Evolutionary conservation across 2,329 filamentous ascomycete species (phyloP), one percentile per base, ranked within the genome.

Genomic region (Aspergillus sp.): DNA sequence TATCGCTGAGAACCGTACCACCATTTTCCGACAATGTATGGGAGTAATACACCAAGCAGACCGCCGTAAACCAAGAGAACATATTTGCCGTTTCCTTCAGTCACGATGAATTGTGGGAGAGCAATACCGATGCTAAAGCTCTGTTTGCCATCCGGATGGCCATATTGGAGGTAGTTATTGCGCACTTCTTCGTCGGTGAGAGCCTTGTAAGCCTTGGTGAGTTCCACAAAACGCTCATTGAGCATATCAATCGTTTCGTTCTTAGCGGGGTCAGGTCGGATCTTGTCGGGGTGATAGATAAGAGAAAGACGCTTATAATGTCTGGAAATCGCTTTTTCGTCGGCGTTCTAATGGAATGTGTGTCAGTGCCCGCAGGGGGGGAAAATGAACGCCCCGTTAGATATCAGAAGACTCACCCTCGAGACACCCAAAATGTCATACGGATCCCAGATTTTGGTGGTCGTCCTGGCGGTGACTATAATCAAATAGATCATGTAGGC

Each of bases 81-180:
- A 71, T 96, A 98, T 80, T 97, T 98, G 64, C 93, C 93, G 74
- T 95, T 96, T 55, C 93, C 93, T 65, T 97, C 91, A 13, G 90
- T 89, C 55, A 99, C 84, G 68, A 99, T 92, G 76, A 95, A 91
- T 73, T 95, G 89, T 46, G 95, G 95, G 46, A 99, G 83, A 46
- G 93, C 95, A 65, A 99, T 99, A 63, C 95, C 93, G 70, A 99
- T 98, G 78, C 92, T 97, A 77, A 93, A 95, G 74, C 92, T 93
- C 79, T 99, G 95, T 83, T 97, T 98, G 72, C 95, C 95, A 73
- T 99, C 95, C 6, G 95, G 95, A 75, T 99, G 92, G 56, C 95
- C 95, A 70, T 89, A 99, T 75, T 96, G 90, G 53, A 96, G 87
- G 76, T 90, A 99, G 80, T 99, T 99, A 78, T 96, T 96, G 70